Base-by-base conservation (phyloP, 352 stramenopile species). In the Globisporangium alternatum region DNA sequence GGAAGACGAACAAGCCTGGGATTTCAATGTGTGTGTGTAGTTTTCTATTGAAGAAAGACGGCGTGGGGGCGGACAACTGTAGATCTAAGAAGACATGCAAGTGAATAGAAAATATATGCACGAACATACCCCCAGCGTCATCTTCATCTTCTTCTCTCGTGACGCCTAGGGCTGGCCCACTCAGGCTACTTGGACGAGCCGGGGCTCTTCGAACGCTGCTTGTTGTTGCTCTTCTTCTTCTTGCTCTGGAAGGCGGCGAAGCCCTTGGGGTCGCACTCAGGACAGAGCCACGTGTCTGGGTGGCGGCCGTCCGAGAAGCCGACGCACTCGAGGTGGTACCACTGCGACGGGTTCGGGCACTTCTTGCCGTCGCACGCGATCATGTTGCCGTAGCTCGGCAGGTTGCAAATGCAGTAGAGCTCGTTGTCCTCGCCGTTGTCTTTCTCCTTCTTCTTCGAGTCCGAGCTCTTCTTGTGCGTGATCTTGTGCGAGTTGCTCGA, bases 361-460 rank as follows among this genome's bases (percentile, higher is more conserved):
- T 91, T 90, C 61, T 95, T 92, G 71, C 83, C 83, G 68, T 95
- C 87, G 65, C 87, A 95, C 22, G 87, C 87, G 61, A 95, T 95
- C 87, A 95, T 95, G 68, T 92, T 91, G 64, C 87, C 87, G 71
- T 93, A 95, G 70, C 85, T 93, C 12, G 83, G 85, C 39, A 89
- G 69, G 70, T 93, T 90, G 70, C 87, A 95, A 65, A 95, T 87
- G 65, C 87, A 95, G 68, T 95, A 95, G 28, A 95, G 83, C 66
- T 93, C 84, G 63, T 95, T 93, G 77, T 93, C 84, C 59, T 95
- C 84, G 65, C 80, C 74, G 43, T 74, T 75, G 63, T 88, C 80
- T 28, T 84, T 70, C 63, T 88, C 77, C 66, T 84, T 85, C 67
- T 90, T 90, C 63, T 74, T 81, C 53, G 67, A 64, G 25, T 72